Evolutionary conservation across 345 rosid genomes (phyloP), one percentile per base, ranked within the genome.

Genomic region (Geranium brycei): DNA sequence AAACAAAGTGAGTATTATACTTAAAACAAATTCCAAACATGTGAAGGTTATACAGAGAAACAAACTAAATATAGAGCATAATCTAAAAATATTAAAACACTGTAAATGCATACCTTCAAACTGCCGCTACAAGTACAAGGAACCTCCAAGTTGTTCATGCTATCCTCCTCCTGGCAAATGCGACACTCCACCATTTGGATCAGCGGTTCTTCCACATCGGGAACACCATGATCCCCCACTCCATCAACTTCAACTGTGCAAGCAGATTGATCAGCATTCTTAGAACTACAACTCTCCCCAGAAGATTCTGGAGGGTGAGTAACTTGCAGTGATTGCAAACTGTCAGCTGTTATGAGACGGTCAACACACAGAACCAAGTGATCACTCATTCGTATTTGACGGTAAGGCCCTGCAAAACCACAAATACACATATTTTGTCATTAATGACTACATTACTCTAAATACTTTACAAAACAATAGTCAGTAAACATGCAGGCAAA

Each of bases 91-190:
- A 58, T 17, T 15, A 17, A 28, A 2, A 58, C 60, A 58, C n/a
- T 18, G 14, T 58, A 58, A 18, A 67, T 0, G 1, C 10, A 58
- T 63, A 75, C 78, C 75, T 75, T 75, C 72, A 75, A 64, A 59
- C 78, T 75, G 32, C 78, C 78, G 61, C 64, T 75, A 68, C 78
- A 75, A 67, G 75, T 66, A 61, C 78, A 75, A 4, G 78, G 78
- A 19, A 51, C 18, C 72, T 75, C 78, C 75, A 75, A 59, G 59
- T 67, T 75, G 18, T 67, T 62, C 47, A 75, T 19, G 58, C 62
- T 61, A 63, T 75, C 78, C 66, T 75, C 78, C 64, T 75, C 78
- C 57, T 75, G 78, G 64, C 78, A 75, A 67, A 75, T 75, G 35
- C 78, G 75, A 19, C 78, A 75, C 64, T 75, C 78, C 61, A 67